Percentiles rank a stretch among this genome's conserved stretches.
These are phyloP conservation scores for Alternaria conjuncta DNA, from an alignment of 2,329 filamentous ascomycete genomes.

Conservation along the genomic window DNA sequence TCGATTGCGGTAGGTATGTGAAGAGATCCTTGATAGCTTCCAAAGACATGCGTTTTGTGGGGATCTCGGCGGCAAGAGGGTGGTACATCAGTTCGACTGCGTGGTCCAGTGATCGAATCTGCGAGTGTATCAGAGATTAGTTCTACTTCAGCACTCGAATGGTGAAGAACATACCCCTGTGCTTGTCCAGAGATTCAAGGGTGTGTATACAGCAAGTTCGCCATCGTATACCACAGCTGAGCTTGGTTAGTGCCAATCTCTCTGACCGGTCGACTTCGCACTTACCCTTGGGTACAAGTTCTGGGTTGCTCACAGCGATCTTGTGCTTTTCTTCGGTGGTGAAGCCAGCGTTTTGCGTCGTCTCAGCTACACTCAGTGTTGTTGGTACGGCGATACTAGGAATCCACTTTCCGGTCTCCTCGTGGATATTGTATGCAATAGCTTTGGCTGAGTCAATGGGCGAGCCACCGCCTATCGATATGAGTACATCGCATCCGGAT, in stretches of 20 bases:
- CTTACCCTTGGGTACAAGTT: constrained; percentile 51
- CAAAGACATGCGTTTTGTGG: constrained; percentile 54
- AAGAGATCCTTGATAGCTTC: constrained; percentile 59
- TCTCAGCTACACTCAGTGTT: constrained; percentile 60
- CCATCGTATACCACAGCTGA: constrained; percentile 61
- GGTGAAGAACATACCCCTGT: constrained; percentile 50
- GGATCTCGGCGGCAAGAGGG: constrained; percentile 58
- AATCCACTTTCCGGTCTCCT: constrained; percentile 48
- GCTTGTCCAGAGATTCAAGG: constrained; percentile 57
- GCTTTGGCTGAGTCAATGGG: constrained; percentile 58
- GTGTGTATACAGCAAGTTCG: constrained; percentile 59
- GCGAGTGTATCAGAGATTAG: constrained; percentile 5
- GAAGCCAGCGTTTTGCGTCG: constrained; percentile 60
- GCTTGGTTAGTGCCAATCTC: constrained; percentile 28
- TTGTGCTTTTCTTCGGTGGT: constrained; percentile 60
- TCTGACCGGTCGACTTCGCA: not conserved
- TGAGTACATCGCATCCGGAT: constrained; percentile 45
- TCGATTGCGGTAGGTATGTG: constrained; percentile 59
- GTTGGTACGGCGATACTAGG: constrained; percentile 49
- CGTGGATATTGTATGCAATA: constrained; percentile 48
- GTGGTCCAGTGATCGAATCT: constrained; percentile 61
- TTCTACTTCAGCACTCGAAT: not conserved
- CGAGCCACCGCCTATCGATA: constrained; percentile 55
- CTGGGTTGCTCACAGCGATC: constrained; percentile 55
- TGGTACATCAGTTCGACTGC: constrained; percentile 63